These are phyloP conservation scores for Moelleriella libera DNA, from an alignment of 2,329 filamentous ascomycete genomes.

Conservation along the genomic window DNA sequence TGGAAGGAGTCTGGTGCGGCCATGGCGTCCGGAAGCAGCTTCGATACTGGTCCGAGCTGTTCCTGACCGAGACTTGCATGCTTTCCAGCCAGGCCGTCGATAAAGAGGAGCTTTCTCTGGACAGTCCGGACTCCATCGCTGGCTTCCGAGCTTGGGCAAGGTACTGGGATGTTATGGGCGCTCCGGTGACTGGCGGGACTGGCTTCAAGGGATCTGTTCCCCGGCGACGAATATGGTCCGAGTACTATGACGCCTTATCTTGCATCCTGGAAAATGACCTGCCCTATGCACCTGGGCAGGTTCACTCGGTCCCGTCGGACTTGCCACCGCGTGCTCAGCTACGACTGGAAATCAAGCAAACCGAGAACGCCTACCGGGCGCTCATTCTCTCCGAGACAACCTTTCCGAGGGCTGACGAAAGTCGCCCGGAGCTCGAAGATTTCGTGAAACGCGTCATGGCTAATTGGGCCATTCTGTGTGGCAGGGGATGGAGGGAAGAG, in stretches of 20 bases:
- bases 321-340: conserved; percentile 48
- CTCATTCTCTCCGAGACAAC: conserved; percentile 63
- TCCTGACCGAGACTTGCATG: conserved; percentile 62
- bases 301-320: conserved; percentile 26
- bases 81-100: conserved; percentile 47
- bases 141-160: conserved; percentile 54
- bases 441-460: conserved; percentile 68
- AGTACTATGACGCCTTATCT: conserved; percentile 73
- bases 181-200: conserved; percentile 35
- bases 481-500: conserved; percentile 63
- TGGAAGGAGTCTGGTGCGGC: conserved; percentile 38
- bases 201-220: conserved; percentile 45
- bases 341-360: conserved; percentile 61
- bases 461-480: conserved; percentile 77
- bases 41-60: conserved; percentile 64
- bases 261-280: conserved; percentile 55
- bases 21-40: conserved; percentile 48
- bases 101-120: conserved; percentile 32
- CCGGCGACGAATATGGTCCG: conserved; percentile 62
- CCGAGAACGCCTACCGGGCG: conserved; percentile 67
- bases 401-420: conserved; percentile 74
- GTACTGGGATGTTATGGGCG: conserved; percentile 46
- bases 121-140: conserved; percentile 37
- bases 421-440: conserved; percentile 63
- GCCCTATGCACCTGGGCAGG: conserved; percentile 39